phyloP scores from a whole-genome alignment of 148 eudicot species.

The Amaranthus hypochondriacus region DNA sequence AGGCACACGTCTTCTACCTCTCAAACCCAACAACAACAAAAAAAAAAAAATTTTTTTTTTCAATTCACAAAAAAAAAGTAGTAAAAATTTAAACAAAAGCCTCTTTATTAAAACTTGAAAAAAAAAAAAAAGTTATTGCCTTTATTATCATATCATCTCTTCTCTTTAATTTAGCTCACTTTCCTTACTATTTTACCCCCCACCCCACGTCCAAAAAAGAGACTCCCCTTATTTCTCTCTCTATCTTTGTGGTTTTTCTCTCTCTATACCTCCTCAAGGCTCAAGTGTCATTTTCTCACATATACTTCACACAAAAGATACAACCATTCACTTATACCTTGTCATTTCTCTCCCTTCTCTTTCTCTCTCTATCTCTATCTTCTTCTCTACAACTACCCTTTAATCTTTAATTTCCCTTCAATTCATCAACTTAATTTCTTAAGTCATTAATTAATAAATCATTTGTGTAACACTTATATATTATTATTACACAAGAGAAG shows the following conservation, averaged over 20 bases:
- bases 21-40: neutral
- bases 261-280: constrained; percentile 24
- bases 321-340: constrained; percentile 56
- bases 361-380: constrained; percentile 16
- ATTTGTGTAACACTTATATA: too few species aligned
- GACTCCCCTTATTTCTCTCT: constrained; percentile 2
- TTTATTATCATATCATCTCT: neutral
- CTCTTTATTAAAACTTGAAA: neutral
- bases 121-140: neutral
- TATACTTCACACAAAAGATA: constrained; percentile 80
- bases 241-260: constrained; percentile 10
- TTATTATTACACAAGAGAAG: too few species aligned
- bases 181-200: constrained; percentile 8
- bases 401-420: constrained; percentile 20
- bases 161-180: neutral
- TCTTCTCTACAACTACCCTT: constrained; percentile 44
- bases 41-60: neutral
- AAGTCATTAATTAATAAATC: neutral
- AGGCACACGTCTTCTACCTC: constrained; percentile 18
- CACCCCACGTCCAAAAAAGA: constrained; percentile 59
- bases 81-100: constrained; percentile 11
- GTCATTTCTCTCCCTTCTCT: constrained; percentile 21
- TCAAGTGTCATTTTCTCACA: constrained; percentile 88
- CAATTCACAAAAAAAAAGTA: too few species aligned
- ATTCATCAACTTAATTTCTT: neutral